Conservation (phyloP, 2,329 filamentous ascomycete genomes). For the Penicillium hordei region DNA sequence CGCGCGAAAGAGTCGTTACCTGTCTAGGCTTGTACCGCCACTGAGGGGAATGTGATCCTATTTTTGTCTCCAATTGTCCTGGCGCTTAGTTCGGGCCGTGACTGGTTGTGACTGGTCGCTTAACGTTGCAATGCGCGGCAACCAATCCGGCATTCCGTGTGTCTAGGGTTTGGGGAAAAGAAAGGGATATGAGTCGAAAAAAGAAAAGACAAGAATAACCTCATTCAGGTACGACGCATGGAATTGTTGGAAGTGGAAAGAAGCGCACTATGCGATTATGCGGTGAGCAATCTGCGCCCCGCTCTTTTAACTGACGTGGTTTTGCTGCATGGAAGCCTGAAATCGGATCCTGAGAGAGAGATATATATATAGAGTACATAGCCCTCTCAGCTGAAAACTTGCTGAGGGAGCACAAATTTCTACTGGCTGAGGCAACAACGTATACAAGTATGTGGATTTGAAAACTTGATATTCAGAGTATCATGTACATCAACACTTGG, state of each 20-base stretch:
- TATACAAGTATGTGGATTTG: background rate
- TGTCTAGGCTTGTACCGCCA: constrained; percentile 1
- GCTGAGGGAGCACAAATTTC: background rate
- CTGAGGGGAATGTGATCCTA: constrained; percentile 18
- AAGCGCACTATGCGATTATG: constrained; percentile 10
- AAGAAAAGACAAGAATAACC: constrained; percentile 13
- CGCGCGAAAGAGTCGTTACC: constrained; percentile 9
- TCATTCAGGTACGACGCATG: constrained; percentile 14
- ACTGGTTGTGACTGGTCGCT: constrained; percentile 22
- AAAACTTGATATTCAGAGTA: constrained; percentile 1
- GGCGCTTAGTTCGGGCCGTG: constrained; percentile 33
- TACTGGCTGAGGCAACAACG: background rate
- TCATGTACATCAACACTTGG: constrained; percentile 7
- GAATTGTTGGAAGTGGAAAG: background rate
- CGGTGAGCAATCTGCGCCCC: constrained; percentile 19
- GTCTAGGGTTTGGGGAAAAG: background rate
- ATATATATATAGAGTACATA: background rate
- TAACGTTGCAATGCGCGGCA: constrained; percentile 9
- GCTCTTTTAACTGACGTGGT: constrained; percentile 24
- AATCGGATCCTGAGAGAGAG: background rate
- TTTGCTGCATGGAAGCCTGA: constrained; percentile 34
- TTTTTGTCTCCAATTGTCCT: constrained; percentile 24
- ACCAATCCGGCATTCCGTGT: constrained; percentile 1
- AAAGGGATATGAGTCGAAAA: background rate
- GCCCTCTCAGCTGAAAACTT: constrained; percentile 6